A percentile compares a stretch with the other conserved stretches of the same genome.
These are phyloP conservation scores for Corymbia citriodora DNA, from an alignment of 441 rosid genomes.

Conservation along the genomic window DNA sequence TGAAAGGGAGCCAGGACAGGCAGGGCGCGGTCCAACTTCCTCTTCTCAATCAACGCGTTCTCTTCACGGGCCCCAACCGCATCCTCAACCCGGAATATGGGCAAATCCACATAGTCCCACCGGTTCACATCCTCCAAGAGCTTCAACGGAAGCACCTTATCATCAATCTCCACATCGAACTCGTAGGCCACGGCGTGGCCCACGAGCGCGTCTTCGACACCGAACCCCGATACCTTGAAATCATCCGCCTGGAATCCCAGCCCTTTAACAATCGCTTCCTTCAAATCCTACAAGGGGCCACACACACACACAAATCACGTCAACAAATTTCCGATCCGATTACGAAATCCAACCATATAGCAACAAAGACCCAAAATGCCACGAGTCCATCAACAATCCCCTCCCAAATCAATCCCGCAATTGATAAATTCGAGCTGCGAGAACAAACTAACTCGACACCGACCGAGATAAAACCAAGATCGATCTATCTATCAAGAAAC, in stretches of 20 bases:
- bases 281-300: constrained; percentile 56
- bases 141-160: constrained; percentile 63
- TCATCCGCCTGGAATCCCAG: constrained; percentile 74
- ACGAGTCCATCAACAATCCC: background rate
- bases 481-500: background rate
- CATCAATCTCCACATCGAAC: constrained; percentile 64
- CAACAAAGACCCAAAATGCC: background rate
- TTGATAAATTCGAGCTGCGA: background rate
- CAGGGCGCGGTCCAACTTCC: constrained; percentile 22
- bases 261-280: constrained; percentile 76
- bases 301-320: background rate
- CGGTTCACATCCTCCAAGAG: constrained; percentile 82
- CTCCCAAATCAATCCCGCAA: background rate
- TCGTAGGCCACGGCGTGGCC: constrained; percentile 88
- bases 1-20: constrained; percentile 89
- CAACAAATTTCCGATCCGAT: background rate
- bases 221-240: constrained; percentile 69
- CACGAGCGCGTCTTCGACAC: constrained; percentile 68
- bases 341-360: background rate
- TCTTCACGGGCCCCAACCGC: constrained; percentile 10
- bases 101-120: constrained; percentile 85
- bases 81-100: constrained; percentile 52
- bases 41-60: constrained; percentile 33
- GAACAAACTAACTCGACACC: background rate
- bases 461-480: background rate